Conservation (phyloP, 257 asterid species). For the Fraxinus americana region DNA sequence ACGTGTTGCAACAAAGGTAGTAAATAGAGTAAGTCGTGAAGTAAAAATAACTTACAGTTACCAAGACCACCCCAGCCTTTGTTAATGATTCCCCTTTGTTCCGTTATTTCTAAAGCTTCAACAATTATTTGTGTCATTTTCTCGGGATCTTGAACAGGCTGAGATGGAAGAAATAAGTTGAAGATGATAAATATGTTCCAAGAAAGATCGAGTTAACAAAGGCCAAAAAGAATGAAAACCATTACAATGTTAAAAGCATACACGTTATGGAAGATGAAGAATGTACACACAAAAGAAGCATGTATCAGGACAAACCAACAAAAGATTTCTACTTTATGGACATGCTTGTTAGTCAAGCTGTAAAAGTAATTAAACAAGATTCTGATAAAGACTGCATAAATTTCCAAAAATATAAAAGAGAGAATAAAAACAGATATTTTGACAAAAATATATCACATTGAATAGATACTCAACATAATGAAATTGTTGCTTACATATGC, state of each 20-base stretch:
- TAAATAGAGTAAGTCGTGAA: slow-evolving; percentile 12
- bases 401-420: background rate
- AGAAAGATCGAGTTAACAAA: slow-evolving; percentile 15
- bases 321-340: background rate
- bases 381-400: background rate
- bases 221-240: slow-evolving; percentile 17
- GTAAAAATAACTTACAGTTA: slow-evolving; percentile 63
- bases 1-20: background rate
- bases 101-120: slow-evolving; percentile 74
- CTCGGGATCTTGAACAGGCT: slow-evolving; percentile 96
- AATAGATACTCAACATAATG: background rate
- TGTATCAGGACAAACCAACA: background rate
- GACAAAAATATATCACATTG: background rate
- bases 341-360: background rate
- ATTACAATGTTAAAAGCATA: background rate
- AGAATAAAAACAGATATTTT: background rate
- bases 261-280: background rate
- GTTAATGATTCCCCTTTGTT: slow-evolving; percentile 90
- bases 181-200: slow-evolving; percentile 1
- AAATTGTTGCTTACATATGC: background rate
- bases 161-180: slow-evolving; percentile 31
- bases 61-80: slow-evolving; percentile 99
- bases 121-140: slow-evolving; percentile 92
- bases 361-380: background rate
- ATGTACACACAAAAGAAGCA: background rate